Percentiles rank a stretch among this genome's conserved stretches.
Conservation (phyloP, 495 filamentous ascomycete genomes). For the Penicillium fimorum region DNA sequence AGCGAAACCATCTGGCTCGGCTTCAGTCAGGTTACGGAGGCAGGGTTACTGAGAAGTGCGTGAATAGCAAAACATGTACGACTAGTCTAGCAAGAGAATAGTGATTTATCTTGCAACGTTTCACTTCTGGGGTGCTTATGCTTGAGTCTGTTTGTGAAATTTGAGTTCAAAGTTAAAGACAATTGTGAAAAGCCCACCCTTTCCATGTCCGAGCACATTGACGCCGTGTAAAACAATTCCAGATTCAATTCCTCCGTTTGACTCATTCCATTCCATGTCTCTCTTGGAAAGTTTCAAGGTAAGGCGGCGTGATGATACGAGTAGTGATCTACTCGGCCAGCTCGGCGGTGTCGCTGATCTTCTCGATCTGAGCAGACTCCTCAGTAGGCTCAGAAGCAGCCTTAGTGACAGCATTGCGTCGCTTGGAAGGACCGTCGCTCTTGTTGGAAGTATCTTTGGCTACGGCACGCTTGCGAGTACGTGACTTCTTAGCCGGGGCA, state of each 20-base stretch:
- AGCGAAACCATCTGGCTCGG: slow-evolving; percentile 19
- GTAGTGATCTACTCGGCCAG: neutral
- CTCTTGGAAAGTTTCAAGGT: neutral
- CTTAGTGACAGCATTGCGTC: neutral
- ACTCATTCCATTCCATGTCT: neutral
- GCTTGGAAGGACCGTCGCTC: neutral
- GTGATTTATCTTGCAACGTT: neutral
- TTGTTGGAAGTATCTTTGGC: neutral
- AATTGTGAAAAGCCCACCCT: neutral
- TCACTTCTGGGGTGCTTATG: neutral
- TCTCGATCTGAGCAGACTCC: neutral
- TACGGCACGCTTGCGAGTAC: neutral
- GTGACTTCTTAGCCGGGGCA: neutral
- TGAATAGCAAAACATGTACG: neutral
- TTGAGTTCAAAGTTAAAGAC: neutral
- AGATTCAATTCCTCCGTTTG: neutral
- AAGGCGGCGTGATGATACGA: neutral
- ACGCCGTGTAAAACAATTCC: neutral
- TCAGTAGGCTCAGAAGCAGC: neutral
- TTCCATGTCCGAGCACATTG: neutral
- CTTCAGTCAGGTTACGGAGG: neutral
- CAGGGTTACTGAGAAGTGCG: neutral
- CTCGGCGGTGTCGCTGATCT: neutral
- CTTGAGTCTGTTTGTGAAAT: neutral
- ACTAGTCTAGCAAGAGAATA: neutral